phyloP scores from a whole-genome alignment of 305 asterid genomes.

The Galium porrigens region DNA sequence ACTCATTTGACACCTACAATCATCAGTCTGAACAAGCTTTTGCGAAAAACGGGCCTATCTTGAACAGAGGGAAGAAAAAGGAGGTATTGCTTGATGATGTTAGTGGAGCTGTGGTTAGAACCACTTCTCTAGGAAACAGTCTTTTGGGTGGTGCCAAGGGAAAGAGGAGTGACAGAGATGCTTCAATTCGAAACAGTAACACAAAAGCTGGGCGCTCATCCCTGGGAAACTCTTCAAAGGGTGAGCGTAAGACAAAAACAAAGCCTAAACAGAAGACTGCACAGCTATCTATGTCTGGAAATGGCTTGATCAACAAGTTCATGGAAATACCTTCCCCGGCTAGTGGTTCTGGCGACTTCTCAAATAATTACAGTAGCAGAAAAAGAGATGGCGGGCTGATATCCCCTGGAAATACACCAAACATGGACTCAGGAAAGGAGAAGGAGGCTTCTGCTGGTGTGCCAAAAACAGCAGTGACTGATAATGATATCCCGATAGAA shows the following conservation, averaged over 20 bases:
- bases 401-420: slow-evolving; percentile 28
- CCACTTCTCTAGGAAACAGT: slow-evolving; percentile 31
- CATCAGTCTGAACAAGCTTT: slow-evolving; percentile 35
- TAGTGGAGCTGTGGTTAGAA: slow-evolving; percentile 39
- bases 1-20: slow-evolving; percentile 28
- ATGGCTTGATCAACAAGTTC: slow-evolving; percentile 36
- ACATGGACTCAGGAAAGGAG: slow-evolving; percentile 14
- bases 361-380: slow-evolving; percentile 25
- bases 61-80: slow-evolving; percentile 73
- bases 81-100: slow-evolving; percentile 71
- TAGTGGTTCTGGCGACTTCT: slow-evolving; percentile 32
- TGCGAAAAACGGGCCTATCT: slow-evolving; percentile 50
- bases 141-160: slow-evolving; percentile 63
- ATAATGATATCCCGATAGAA: slow-evolving; percentile 41
- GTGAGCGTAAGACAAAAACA: slow-evolving; percentile 66
- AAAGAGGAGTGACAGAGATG: slow-evolving; percentile 68
- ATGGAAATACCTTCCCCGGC: slow-evolving; percentile 27
- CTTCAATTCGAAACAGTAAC: slow-evolving; percentile 25
- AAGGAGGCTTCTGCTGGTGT: slow-evolving; percentile 29
- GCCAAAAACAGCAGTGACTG: slow-evolving; percentile 35
- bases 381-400: slow-evolving; percentile 43
- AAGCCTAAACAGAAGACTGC: slow-evolving; percentile 76
- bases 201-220: slow-evolving; percentile 44
- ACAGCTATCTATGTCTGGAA: slow-evolving; percentile 68
- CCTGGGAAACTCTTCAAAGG: slow-evolving; percentile 55